Evolutionary conservation across 208 protist species (phyloP), one percentile per base, ranked within the genome.

Genomic region (Herpetomonas samuelpessoai): DNA sequence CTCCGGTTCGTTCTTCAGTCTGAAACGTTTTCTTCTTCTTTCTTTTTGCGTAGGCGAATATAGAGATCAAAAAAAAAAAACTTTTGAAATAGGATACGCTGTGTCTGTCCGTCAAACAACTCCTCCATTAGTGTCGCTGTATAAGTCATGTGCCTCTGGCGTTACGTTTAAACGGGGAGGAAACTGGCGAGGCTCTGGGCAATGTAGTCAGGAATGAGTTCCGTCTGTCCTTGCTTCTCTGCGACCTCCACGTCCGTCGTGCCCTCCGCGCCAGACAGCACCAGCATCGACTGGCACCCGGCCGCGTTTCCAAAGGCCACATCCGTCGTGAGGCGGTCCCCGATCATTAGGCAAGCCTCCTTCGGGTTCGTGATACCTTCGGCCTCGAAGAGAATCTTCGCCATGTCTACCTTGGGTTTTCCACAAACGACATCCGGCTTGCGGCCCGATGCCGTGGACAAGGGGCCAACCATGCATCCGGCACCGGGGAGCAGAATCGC

Each of bases 261-360:
- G 1, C 59, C 59, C 56, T 88, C 85, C 1, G 67, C 68, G 1
- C 85, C 85, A 62, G 61, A 86, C 31, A 92, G 69, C 51, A 92
- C 85, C 10, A 92, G 60, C 75, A 92, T 77, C 16, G 74, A 86
- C 41, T 74, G 58, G 49, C 77, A 86, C 0, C 67, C 60, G 2
- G 81, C 79, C 0, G 41, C 71, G 56, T 88, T 88, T 19, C 85
- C 85, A 80, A 92, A 92, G 10, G 73, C 79, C 21, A 92, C 71
- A 53, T 92, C 85, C 10, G 85, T 92, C n/a, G 71, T 83, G 7
- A 92, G 71, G 9, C 85, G 81, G 48, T 92, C 85, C 1, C 85
- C 85, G 10, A 92, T 60, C 85, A 92, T 92, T 47, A 92, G 57
- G 70, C 85, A 92, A 46, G 39, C 28, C 58, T 60, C 52, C 28